Base-by-base conservation (phyloP, 2,329 filamentous ascomycete species). In the Fusarium metavorans region DNA sequence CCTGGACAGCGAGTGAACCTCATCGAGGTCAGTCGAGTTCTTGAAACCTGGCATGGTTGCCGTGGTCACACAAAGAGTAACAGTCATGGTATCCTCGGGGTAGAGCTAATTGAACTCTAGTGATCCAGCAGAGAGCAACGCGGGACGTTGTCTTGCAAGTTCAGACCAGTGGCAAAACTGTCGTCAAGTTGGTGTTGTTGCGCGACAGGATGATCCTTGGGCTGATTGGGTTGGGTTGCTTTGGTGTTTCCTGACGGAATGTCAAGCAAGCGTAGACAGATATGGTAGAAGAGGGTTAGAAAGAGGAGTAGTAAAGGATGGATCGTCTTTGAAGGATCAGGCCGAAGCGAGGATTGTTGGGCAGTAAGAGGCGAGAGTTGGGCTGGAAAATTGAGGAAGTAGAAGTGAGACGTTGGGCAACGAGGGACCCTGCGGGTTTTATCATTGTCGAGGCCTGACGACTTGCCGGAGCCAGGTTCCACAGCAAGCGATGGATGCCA, bases 1-100 rank as follows among this genome's bases (percentile, higher is more conserved):
- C 89, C 89, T 91, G 85, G 88, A 86, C 81, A 89, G 87, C 80
- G 87, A 88, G 81, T 89, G 86, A 83, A 89, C 87, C 83, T 90
- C 88, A 82, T 89, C 88, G 84, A 89, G 86, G 81, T 90, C 88
- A 83, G 86, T 80, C 79, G 85, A 77, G 70, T 78, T 84, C 79
- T 84, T 88, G 85, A 85, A 89, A 83, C 85, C 85, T 81, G 88
- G 84, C 88, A 90, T 89, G 79, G 84, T 80, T 77, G 81, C 85
- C 84, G 82, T 83, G 78, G 86, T 80, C 81, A 85, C 81, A 81
- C 85, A 82, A 82, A 87, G 81, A 81, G 85, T 82, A 84, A 80
- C 76, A 80, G 86, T 85, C 86, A 88, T 88, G 81, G 81, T 84
- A 82, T 85, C 84, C 84, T 79, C 78, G 82, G 82, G 74, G 76